These are phyloP conservation scores for Hypomyces rosellus DNA, from an alignment of 2,329 filamentous ascomycete species.

Conservation along the genomic window DNA sequence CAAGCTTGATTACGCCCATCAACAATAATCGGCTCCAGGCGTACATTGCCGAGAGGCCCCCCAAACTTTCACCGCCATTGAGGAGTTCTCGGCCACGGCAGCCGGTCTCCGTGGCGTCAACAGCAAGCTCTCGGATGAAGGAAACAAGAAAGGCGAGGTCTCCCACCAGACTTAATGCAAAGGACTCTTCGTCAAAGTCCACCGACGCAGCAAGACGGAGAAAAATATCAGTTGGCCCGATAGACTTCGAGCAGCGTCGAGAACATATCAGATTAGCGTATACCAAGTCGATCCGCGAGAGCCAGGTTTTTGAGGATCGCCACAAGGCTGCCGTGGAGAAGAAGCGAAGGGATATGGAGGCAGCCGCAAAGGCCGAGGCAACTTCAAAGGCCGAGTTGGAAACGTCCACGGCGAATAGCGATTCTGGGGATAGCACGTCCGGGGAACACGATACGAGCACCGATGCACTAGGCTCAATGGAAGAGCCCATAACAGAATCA, in stretches of 20 bases:
- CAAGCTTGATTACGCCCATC: conserved; percentile 39
- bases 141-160: conserved; percentile 52
- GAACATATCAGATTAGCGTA: conserved; percentile 81
- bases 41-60: conserved; percentile 63
- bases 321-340: conserved; percentile 46
- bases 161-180: conserved; percentile 29
- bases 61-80: conserved; percentile 70
- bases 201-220: conserved; percentile 38
- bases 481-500: background rate
- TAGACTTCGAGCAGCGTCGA: conserved; percentile 78
- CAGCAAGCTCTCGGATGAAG: conserved; percentile 62
- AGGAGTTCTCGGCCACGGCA: conserved; percentile 77
- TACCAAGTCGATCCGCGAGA: conserved; percentile 74
- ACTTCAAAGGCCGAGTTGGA: conserved; percentile 14
- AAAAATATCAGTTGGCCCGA: conserved; percentile 61
- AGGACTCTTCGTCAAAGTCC: conserved; percentile 24
- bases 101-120: conserved; percentile 67
- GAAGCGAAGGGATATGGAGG: conserved; percentile 43
- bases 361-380: conserved; percentile 37
- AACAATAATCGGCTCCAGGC: conserved; percentile 61
- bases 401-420: conserved; percentile 4
- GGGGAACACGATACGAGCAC: background rate
- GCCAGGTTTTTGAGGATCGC: conserved; percentile 53
- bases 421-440: background rate
- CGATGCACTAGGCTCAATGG: background rate